phyloP scores from a whole-genome alignment of 192 early-diverging fungal species.

The Endogone sp. region DNA sequence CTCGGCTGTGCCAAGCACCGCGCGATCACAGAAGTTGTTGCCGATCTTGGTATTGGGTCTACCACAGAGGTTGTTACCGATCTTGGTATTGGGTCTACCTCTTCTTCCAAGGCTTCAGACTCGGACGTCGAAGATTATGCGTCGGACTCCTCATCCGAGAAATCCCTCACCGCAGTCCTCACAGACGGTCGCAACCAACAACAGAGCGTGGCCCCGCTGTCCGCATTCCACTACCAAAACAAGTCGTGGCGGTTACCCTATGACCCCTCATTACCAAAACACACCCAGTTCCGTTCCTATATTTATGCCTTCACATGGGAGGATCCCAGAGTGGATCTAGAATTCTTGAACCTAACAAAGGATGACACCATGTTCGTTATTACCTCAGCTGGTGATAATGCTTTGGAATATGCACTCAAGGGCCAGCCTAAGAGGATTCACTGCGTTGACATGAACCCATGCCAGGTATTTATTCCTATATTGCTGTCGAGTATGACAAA shows the following conservation, averaged over 20 bases:
- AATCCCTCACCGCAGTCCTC: slow-evolving; percentile 3
- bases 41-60: neutral
- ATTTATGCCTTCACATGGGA: slow-evolving; percentile 90
- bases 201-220: neutral
- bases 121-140: slow-evolving; percentile 4
- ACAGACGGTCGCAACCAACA: slow-evolving; percentile 4
- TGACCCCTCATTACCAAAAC: slow-evolving; percentile 43
- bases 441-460: slow-evolving; percentile 88
- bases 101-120: slow-evolving; percentile 31
- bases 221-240: slow-evolving; percentile 25
- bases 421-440: slow-evolving; percentile 65
- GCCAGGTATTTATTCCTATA: slow-evolving; percentile 45
- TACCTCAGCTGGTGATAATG: slow-evolving; percentile 81
- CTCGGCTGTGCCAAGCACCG: slow-evolving; percentile 57
- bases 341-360: slow-evolving; percentile 59
- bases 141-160: neutral
- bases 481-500: neutral
- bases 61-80: neutral
- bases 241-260: slow-evolving; percentile 51
- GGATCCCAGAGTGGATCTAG: slow-evolving; percentile 72
- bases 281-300: slow-evolving; percentile 75
- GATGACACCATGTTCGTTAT: slow-evolving; percentile 75
- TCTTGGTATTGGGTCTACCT: neutral
- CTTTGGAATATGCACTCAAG: slow-evolving; percentile 72
- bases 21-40: slow-evolving; percentile 10